Evolutionary conservation across 768 basidiomycete species (phyloP).

Genomic region (Calocybe gangraenosa): DNA sequence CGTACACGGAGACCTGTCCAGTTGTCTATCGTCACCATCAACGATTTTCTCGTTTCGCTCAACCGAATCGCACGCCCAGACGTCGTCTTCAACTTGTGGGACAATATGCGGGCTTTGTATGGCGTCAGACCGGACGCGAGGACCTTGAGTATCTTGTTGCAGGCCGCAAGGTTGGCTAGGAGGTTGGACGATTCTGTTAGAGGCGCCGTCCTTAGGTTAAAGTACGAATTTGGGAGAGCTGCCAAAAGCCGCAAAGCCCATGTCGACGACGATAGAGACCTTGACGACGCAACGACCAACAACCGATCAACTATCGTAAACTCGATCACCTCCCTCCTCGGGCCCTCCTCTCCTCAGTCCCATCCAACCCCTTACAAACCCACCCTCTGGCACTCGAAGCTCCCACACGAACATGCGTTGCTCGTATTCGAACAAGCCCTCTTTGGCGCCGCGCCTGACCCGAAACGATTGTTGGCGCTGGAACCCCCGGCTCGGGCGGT

Average conservation of each 20-base stretch:
- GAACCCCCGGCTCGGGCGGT: neutral
- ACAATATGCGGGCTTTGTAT: conserved; percentile 58
- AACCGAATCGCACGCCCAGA: conserved; percentile 54
- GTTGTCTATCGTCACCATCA: conserved; percentile 21
- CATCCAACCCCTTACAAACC: conserved; percentile 26
- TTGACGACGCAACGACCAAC: neutral
- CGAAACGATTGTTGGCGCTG: neutral
- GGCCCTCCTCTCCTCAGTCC: conserved; percentile 13
- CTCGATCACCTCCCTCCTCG: conserved; percentile 25
- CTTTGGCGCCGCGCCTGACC: neutral
- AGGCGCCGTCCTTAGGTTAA: conserved; percentile 44
- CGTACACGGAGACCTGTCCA: conserved; percentile 8
- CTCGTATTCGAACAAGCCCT: neutral
- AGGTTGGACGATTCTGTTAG: conserved; percentile 43
- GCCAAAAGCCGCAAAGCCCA: conserved; percentile 21
- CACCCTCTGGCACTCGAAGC: conserved; percentile 6
- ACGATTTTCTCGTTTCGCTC: conserved; percentile 46
- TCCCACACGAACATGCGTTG: conserved; percentile 8
- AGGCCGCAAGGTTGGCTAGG: conserved; percentile 51
- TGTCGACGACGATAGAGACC: too few relatives aligned
- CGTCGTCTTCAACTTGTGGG: conserved; percentile 63
- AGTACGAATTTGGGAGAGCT: conserved; percentile 18
- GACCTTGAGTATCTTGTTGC: conserved; percentile 59
- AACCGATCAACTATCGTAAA: conserved; percentile 12
- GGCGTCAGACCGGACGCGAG: conserved; percentile 47